These are phyloP conservation scores for Xylariaceae sp. DNA, from an alignment of 2,329 filamentous ascomycete species.

Conservation along the genomic window DNA sequence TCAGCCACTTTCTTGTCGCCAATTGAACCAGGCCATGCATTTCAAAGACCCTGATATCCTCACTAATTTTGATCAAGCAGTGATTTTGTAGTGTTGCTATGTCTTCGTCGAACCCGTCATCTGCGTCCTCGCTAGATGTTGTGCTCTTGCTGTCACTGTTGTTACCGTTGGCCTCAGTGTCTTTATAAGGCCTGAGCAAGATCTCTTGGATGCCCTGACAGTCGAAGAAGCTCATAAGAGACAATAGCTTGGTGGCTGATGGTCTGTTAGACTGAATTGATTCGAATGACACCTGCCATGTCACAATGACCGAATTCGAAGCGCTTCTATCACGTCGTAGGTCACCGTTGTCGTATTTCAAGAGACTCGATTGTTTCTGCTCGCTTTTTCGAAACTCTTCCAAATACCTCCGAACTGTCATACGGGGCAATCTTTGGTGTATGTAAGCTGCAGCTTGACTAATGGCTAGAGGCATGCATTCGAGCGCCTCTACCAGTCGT, in stretches of 20 bases:
- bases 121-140: not conserved
- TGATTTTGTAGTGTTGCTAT: slow-evolving; percentile 32
- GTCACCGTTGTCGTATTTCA: slow-evolving; percentile 28
- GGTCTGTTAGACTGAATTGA: slow-evolving; percentile 30
- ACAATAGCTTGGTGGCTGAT: slow-evolving; percentile 38
- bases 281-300: slow-evolving; percentile 34
- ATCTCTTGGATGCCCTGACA: slow-evolving; percentile 36
- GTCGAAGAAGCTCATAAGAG: slow-evolving; percentile 44
- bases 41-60: slow-evolving; percentile 27
- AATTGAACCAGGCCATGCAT: slow-evolving; percentile 26
- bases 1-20: slow-evolving; percentile 22
- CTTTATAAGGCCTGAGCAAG: slow-evolving; percentile 20
- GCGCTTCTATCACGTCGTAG: slow-evolving; percentile 31
- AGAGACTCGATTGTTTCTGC: slow-evolving; percentile 23
- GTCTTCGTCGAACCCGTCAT: slow-evolving; percentile 29
- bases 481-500: slow-evolving; percentile 27
- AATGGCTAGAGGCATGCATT: slow-evolving; percentile 31
- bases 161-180: not conserved
- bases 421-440: slow-evolving; percentile 20
- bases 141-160: not conserved
- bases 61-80: slow-evolving; percentile 30
- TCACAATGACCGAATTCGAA: slow-evolving; percentile 32
- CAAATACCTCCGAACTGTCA: slow-evolving; percentile 36
- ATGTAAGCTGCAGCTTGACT: slow-evolving; percentile 33
- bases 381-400: slow-evolving; percentile 32